These are phyloP conservation scores for Fagopyrum tataricum DNA, from an alignment of 148 eudicot species.

Conservation along the genomic window DNA sequence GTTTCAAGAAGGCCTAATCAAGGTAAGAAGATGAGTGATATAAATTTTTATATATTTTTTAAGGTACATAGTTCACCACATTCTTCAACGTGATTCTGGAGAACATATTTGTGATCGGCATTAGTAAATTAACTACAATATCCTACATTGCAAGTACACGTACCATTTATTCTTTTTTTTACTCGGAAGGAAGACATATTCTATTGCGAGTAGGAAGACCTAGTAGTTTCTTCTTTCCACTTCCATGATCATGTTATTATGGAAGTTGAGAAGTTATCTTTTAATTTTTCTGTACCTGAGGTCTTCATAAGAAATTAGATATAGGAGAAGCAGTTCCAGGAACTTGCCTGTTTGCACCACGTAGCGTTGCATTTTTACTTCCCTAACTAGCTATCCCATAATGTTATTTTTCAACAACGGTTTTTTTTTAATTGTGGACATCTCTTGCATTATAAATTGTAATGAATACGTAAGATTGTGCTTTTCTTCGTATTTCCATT, in stretches of 20 bases:
- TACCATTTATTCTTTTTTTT: not conserved
- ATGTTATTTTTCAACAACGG: not conserved
- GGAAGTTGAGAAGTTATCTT: not conserved
- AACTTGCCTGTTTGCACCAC: not conserved
- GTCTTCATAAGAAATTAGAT: not conserved
- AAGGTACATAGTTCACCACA: not conserved
- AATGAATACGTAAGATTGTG: not conserved
- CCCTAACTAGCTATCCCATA: not conserved
- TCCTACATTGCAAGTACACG: not conserved
- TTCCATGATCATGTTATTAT: not conserved
- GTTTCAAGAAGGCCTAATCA: constrained; percentile 96
- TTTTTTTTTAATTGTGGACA: not conserved
- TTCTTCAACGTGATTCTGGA: not conserved
- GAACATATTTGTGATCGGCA: not conserved
- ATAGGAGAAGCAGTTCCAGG: not conserved
- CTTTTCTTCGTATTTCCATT: not conserved
- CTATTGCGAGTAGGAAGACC: not conserved
- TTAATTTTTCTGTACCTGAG: not conserved
- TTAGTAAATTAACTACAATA: not conserved
- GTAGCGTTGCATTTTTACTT: not conserved
- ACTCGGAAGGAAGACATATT: not conserved
- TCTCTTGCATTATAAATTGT: constrained; percentile 8
- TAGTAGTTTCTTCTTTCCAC: not conserved
- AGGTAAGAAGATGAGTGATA: constrained; percentile 39
- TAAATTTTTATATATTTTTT: no score